These are phyloP conservation scores for Aspergillus candidus DNA, from an alignment of 2,329 filamentous ascomycete species.

Conservation along the genomic window DNA sequence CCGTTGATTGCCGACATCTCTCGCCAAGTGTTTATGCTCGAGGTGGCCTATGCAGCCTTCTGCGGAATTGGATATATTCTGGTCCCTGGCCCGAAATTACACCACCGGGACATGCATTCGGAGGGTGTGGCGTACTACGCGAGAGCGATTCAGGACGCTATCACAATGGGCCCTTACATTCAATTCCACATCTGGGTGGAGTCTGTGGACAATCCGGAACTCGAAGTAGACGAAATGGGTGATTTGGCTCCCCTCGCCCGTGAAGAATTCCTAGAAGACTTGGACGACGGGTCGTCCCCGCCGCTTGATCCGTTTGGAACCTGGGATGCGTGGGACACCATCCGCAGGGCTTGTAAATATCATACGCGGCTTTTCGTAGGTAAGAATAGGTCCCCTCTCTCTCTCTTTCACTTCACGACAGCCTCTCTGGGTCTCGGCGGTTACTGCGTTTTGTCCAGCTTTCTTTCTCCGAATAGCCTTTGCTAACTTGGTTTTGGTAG, in stretches of 20 bases:
- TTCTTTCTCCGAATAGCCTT: neutral
- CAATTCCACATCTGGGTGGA: constrained; percentile 75
- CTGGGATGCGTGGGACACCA: constrained; percentile 92
- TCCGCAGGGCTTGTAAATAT: constrained; percentile 82
- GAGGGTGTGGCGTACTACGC: constrained; percentile 66
- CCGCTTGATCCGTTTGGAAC: constrained; percentile 66
- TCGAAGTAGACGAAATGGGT: constrained; percentile 42
- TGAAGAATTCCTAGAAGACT: constrained; percentile 31
- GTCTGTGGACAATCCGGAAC: constrained; percentile 69
- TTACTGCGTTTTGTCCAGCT: neutral
- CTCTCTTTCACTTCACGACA: neutral
- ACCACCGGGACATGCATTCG: constrained; percentile 47
- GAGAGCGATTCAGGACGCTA: constrained; percentile 72
- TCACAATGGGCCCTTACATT: constrained; percentile 68
- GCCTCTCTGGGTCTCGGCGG: neutral
- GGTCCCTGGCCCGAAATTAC: constrained; percentile 67
- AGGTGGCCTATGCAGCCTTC: constrained; percentile 92
- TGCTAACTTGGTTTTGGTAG: constrained; percentile 32
- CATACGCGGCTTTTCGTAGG: constrained; percentile 73
- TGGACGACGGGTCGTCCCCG: constrained; percentile 30
- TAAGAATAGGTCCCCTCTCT: constrained; percentile 46
- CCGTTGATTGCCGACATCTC: constrained; percentile 80
- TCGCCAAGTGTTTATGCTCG: constrained; percentile 80
- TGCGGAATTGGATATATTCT: constrained; percentile 82
- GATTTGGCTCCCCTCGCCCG: constrained; percentile 41